A percentile compares a stretch with the other conserved stretches of the same genome.
phyloP scores from a whole-genome alignment of 1,284 basidiomycete genomes.

The Fomitopsis schrenkii region DNA sequence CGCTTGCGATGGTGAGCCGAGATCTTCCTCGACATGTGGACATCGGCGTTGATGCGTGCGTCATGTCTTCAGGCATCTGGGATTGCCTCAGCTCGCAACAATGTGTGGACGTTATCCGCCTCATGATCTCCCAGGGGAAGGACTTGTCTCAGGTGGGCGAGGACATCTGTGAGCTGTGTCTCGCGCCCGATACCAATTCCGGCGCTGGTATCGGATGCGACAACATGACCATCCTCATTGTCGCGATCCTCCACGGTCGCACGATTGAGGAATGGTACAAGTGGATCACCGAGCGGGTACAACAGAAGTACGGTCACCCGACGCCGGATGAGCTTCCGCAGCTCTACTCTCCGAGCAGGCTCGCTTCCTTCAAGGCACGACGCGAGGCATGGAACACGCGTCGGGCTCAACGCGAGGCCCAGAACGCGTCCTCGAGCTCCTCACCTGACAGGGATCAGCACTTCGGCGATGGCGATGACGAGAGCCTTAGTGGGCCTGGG shows the following conservation, averaged over 20 bases:
- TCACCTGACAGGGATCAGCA: neutral
- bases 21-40: neutral
- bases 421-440: neutral
- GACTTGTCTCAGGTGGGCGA: conserved; percentile 83
- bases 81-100: conserved; percentile 95
- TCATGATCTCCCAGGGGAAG: conserved; percentile 80
- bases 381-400: conserved; percentile 49
- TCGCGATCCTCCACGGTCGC: conserved; percentile 84
- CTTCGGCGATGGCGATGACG: conserved; percentile 19
- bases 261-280: conserved; percentile 91
- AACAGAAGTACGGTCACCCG: conserved; percentile 65
- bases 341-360: conserved; percentile 59
- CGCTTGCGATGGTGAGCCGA: conserved; percentile 86
- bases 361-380: conserved; percentile 56
- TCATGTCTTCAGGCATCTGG: conserved; percentile 80
- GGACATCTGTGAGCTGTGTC: conserved; percentile 88
- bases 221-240: conserved; percentile 97
- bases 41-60: conserved; percentile 6
- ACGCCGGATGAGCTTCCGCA: conserved; percentile 70
- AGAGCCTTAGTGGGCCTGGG: conserved; percentile 28
- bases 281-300: conserved; percentile 87
- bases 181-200: conserved; percentile 91
- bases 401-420: conserved; percentile 42
- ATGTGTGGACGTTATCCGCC: conserved; percentile 86
- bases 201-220: conserved; percentile 95